These are phyloP conservation scores for Fusarium incarnatum DNA, from an alignment of 2,329 filamentous ascomycete genomes.

Conservation along the genomic window DNA sequence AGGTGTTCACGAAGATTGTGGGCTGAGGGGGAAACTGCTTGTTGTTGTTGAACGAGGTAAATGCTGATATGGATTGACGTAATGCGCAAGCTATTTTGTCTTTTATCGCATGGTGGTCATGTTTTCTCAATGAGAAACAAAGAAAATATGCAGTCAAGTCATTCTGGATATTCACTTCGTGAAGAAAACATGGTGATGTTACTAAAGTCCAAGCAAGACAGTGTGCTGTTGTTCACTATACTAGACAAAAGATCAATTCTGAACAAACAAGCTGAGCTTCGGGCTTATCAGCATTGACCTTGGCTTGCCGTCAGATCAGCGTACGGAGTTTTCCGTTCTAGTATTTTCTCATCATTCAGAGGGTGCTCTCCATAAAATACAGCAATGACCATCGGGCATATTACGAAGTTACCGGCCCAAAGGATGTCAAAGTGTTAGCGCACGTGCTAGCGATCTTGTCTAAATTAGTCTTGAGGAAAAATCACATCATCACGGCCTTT, in stretches of 20 bases:
- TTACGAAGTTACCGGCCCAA: not conserved
- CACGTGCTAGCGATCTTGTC: not conserved
- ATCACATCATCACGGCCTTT: not conserved
- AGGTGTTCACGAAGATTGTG: not conserved
- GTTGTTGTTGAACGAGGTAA: not conserved
- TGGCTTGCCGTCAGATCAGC: not conserved
- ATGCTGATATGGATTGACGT: not conserved
- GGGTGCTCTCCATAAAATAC: not conserved
- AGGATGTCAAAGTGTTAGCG: not conserved
- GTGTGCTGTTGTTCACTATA: not conserved
- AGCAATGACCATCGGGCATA: not conserved
- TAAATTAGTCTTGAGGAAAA: not conserved
- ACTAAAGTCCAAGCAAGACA: no score
- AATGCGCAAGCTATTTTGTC: not conserved
- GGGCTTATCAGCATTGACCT: not conserved
- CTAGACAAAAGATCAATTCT: not conserved
- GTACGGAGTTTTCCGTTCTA: not conserved
- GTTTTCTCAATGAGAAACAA: fast-evolving
- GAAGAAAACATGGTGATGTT: not conserved
- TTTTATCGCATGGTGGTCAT: not conserved
- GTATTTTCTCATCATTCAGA: not conserved
- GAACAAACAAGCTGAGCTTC: not conserved
- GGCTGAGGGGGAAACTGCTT: not conserved
- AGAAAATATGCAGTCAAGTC: not conserved
- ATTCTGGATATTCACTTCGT: not conserved